These are phyloP conservation scores for Tirmania nivea DNA, from an alignment of 495 filamentous ascomycete genomes.

Conservation along the genomic window DNA sequence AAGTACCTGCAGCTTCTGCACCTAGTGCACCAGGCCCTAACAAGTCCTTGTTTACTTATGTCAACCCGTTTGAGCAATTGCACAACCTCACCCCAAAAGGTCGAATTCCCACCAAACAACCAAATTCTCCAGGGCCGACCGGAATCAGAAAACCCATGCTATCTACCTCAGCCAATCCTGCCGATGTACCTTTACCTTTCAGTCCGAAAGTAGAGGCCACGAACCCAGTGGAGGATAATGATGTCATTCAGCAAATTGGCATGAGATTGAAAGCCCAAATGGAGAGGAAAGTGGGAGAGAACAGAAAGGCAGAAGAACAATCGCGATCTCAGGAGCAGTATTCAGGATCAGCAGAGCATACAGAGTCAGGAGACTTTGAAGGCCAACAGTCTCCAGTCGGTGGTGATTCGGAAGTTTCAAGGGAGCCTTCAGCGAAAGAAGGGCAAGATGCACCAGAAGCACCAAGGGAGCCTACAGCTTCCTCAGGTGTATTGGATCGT, in stretches of 20 bases:
- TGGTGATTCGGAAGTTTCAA: neutral
- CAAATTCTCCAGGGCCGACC: constrained; percentile 6
- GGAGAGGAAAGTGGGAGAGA: neutral
- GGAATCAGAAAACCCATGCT: constrained; percentile 6
- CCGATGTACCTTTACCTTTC: constrained; percentile 13
- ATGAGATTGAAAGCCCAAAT: neutral
- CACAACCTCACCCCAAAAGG: constrained; percentile 44
- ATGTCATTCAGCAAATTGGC: neutral
- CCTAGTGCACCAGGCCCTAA: constrained; percentile 9
- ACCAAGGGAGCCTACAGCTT: neutral
- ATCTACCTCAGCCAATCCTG: neutral
- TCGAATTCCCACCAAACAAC: constrained; percentile 23
- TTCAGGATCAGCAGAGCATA: neutral
- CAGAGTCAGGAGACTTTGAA: neutral
- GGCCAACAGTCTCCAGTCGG: neutral
- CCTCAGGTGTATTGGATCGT: constrained; percentile 24
- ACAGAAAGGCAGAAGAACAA: neutral
- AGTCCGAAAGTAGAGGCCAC: constrained; percentile 3
- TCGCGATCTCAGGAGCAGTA: neutral
- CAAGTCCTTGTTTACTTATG: constrained; percentile 43
- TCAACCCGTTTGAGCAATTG: constrained; percentile 61
- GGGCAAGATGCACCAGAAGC: neutral
- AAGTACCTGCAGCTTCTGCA: constrained; percentile 5
- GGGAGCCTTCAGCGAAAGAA: neutral
- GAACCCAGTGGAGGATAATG: neutral